Base-by-base conservation (phyloP, 176 grass and related monocot species). In the Bromus sterilis region DNA sequence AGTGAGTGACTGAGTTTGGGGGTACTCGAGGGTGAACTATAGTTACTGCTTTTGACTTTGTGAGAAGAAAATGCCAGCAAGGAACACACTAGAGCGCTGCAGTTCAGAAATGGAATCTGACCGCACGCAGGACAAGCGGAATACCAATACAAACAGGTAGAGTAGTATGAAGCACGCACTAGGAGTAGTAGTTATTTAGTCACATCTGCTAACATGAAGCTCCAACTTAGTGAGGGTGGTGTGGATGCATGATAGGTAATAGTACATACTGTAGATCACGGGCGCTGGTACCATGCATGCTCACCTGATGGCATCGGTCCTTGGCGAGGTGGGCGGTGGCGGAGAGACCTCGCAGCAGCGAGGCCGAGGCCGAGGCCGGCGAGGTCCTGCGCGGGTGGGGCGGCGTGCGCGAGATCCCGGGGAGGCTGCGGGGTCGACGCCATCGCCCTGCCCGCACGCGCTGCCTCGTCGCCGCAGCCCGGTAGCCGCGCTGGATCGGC, bases 381-480 rank as follows among this genome's bases (percentile, higher is more conserved):
- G 69, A 72, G 69, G 29, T 72, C 69, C 69, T 72, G 69, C 41
- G 69, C 41, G 41, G 69, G 69, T 15, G 69, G 69, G 40, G 69
- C 69, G 25, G 69, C 69, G 69, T 48, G 69, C 41, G 69, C 41
- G 41, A 48, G 69, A 31, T 72, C 69, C 14, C 69, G 40, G 40
- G 69, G 69, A 43, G 69, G 69, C 69, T 72, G 69, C 42, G 69
- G 69, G 26, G 69, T 72, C 8, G 69, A 72, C 0, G 69, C 16
- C 69, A 72, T 72, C 69, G 69, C 68, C 68, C 68, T 41, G 68
- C 21, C 36, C 66, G 36, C 66, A 24, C 35, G 62, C 62, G 62
- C 55, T 21, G 21, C 20, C 51, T 23, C 51, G 51, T 53, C 20
- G 51, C 55, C 55, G 55, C 55, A n/a, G 34, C 35, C 69, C 69